Conservation (phyloP, 2,329 filamentous ascomycete genomes). For the Xylariaceae sp. region DNA sequence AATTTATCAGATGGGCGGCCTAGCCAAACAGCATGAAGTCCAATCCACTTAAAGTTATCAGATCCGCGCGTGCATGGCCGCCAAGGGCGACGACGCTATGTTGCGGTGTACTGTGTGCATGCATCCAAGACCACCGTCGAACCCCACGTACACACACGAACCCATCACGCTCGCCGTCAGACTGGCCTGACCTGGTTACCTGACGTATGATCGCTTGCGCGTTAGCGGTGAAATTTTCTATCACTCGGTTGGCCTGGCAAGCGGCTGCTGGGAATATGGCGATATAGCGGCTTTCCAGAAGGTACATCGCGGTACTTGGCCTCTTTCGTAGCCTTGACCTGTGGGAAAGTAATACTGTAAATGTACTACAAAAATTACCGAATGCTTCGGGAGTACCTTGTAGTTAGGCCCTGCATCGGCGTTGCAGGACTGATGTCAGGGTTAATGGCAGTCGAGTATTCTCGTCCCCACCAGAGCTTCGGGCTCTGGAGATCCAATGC, state of each 20-base stretch:
- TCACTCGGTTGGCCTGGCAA: not conserved
- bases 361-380: too few relatives aligned
- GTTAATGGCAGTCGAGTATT: not conserved
- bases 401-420: not conserved
- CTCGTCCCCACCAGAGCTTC: not conserved
- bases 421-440: not conserved
- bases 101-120: not conserved
- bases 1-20: slow-evolving; percentile 22
- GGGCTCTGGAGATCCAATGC: not conserved
- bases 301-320: not conserved
- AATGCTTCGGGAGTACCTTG: too few relatives aligned
- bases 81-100: slow-evolving; percentile 18
- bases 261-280: not conserved
- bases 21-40: slow-evolving; percentile 6
- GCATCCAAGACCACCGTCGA: too few relatives aligned
- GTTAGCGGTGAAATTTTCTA: slow-evolving; percentile 20
- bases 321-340: too few relatives aligned
- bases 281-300: slow-evolving; percentile 2
- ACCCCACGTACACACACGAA: not conserved
- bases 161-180: not conserved
- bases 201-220: slow-evolving; percentile 15
- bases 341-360: too few relatives aligned
- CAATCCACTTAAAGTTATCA: slow-evolving; percentile 32
- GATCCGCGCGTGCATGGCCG: slow-evolving; percentile 28
- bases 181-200: not conserved